These are phyloP conservation scores for Candida tammaniensis DNA, from an alignment of 805 yeast genomes.

Conservation along the genomic window DNA sequence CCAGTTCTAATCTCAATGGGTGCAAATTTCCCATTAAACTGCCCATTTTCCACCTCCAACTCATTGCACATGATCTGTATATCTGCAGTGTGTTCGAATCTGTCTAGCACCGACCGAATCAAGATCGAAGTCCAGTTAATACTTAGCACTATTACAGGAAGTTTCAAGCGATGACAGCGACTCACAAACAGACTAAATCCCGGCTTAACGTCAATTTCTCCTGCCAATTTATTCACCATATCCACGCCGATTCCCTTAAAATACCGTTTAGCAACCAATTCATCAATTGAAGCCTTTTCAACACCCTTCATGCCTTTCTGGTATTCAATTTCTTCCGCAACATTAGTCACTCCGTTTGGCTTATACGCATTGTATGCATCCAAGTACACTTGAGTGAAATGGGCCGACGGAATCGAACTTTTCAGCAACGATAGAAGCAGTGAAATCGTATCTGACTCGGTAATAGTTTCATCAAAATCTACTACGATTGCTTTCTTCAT, in stretches of 20 bases:
- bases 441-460: slow-evolving; percentile 50
- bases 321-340: slow-evolving; percentile 42
- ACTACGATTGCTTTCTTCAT: slow-evolving; percentile 28
- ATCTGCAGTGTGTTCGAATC: neutral
- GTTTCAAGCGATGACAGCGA: slow-evolving; percentile 14
- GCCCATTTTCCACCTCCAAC: slow-evolving; percentile 30
- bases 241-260: no score
- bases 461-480: slow-evolving; percentile 71
- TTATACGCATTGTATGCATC: slow-evolving; percentile 30
- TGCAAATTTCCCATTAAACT: slow-evolving; percentile 30
- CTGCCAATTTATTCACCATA: slow-evolving; percentile 29
- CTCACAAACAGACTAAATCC: slow-evolving; percentile 38
- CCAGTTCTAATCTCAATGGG: slow-evolving; percentile 45
- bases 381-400: slow-evolving; percentile 44
- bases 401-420: slow-evolving; percentile 35
- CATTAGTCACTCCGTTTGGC: slow-evolving; percentile 17
- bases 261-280: slow-evolving; percentile 32
- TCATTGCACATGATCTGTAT: slow-evolving; percentile 48
- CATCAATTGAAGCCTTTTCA: slow-evolving; percentile 48
- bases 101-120: slow-evolving; percentile 23
- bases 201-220: slow-evolving; percentile 32
- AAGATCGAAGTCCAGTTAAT: slow-evolving; percentile 60
- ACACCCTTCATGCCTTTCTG: slow-evolving; percentile 45
- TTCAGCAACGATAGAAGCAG: neutral
- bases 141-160: slow-evolving; percentile 49